A percentile compares a stretch with the other conserved stretches of the same genome.
phyloP scores from a whole-genome alignment of 768 basidiomycete genomes.

The Lactifluus pinguis region DNA sequence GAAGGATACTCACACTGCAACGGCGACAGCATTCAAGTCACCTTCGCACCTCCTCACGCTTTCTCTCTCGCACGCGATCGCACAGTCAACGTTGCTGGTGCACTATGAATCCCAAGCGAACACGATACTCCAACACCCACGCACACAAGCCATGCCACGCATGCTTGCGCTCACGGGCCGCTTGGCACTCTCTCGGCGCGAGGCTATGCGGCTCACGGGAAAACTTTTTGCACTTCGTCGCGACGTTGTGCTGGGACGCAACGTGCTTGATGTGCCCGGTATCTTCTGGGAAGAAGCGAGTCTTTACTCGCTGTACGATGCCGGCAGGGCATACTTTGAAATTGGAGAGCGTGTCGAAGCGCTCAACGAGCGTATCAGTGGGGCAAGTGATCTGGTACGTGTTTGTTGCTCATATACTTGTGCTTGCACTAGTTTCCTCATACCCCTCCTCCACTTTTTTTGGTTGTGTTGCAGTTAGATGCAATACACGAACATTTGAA shows the following conservation, averaged over 20 bases:
- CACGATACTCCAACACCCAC: conserved; percentile 66
- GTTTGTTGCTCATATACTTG: background rate
- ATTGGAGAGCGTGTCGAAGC: conserved; percentile 74
- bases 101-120: conserved; percentile 77
- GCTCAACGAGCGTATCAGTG: conserved; percentile 79
- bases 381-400: conserved; percentile 82
- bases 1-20: background rate
- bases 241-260: conserved; percentile 86
- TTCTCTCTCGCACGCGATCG: conserved; percentile 90
- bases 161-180: conserved; percentile 71
- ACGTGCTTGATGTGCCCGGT: conserved; percentile 89
- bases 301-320: conserved; percentile 81
- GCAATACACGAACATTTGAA: conserved; percentile 93
- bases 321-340: conserved; percentile 92
- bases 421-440: background rate
- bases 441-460: background rate
- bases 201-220: conserved; percentile 83
- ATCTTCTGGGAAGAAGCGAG: conserved; percentile 94
- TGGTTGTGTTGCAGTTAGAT: conserved; percentile 49
- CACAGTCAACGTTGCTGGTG: conserved; percentile 87
- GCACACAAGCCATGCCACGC: conserved; percentile 72
- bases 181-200: conserved; percentile 64
- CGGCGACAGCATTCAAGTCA: conserved; percentile 69
- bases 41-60: conserved; percentile 85
- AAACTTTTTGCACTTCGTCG: conserved; percentile 43